These are phyloP conservation scores for Trypanosoma rangeli DNA, from an alignment of 208 protist genomes.

Conservation along the genomic window DNA sequence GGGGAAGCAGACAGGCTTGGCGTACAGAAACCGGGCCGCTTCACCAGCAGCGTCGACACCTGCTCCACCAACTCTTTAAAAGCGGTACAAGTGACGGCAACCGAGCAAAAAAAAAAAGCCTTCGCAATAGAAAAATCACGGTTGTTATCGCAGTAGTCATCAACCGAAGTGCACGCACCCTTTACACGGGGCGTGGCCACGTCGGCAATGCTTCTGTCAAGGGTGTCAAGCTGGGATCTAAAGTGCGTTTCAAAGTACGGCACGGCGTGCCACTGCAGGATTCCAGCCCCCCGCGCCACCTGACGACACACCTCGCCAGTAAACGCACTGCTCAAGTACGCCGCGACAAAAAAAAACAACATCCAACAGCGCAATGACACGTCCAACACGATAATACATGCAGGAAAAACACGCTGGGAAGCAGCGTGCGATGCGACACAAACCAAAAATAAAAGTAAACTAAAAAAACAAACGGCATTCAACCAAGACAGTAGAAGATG, in stretches of 20 bases:
- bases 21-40: slow-evolving; percentile 4
- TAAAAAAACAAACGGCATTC: slow-evolving; percentile 53
- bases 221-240: slow-evolving; percentile 27
- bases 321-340: slow-evolving; percentile 37
- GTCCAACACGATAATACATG: slow-evolving; percentile 66
- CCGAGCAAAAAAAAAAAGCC: slow-evolving; percentile 13
- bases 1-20: background rate
- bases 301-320: slow-evolving; percentile 69
- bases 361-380: slow-evolving; percentile 55
- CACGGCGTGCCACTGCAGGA: slow-evolving; percentile 81
- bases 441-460: slow-evolving; percentile 55
- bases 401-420: slow-evolving; percentile 41
- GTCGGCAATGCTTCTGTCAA: slow-evolving; percentile 32
- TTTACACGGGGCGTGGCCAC: slow-evolving; percentile 25
- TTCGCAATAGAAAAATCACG: background rate
- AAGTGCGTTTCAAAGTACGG: slow-evolving; percentile 61
- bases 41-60: slow-evolving; percentile 3
- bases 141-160: slow-evolving; percentile 53
- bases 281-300: slow-evolving; percentile 59
- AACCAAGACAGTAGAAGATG: slow-evolving; percentile 52
- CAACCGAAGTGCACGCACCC: slow-evolving; percentile 46
- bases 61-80: background rate
- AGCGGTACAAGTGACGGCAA: background rate
- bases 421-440: slow-evolving; percentile 33
- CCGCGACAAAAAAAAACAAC: slow-evolving; percentile 57